Percentiles rank a stretch among this genome's conserved stretches.
These are phyloP conservation scores for Daldinia bambusicola DNA, from an alignment of 495 filamentous ascomycete species.

Conservation along the genomic window DNA sequence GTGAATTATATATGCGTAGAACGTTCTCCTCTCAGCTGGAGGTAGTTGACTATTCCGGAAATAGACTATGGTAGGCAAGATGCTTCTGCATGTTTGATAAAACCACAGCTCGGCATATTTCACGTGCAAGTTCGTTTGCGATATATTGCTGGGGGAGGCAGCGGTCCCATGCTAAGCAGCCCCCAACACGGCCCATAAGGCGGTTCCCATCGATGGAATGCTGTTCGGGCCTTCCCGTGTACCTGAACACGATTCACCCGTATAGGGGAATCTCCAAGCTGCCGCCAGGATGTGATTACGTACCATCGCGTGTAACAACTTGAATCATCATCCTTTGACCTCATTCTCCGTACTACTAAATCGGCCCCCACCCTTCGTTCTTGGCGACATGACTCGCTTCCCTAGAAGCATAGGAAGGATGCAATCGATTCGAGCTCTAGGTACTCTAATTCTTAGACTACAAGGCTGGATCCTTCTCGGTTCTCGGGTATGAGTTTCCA, in stretches of 20 bases:
- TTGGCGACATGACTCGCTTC: neutral
- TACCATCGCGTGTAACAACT: constrained; percentile 4
- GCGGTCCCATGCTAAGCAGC: neutral
- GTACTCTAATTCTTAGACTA: neutral
- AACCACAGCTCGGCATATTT: neutral
- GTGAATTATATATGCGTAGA: constrained; percentile 18
- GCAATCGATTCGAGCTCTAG: neutral
- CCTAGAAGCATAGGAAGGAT: neutral
- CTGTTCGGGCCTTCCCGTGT: neutral
- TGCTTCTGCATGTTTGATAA: neutral
- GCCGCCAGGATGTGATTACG: constrained; percentile 1
- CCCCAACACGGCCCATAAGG: neutral
- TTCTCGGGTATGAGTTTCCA: neutral
- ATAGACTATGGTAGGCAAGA: neutral
- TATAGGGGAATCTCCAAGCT: neutral
- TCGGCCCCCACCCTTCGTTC: neutral
- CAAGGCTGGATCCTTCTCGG: neutral
- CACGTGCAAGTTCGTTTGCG: neutral
- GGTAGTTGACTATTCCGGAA: neutral
- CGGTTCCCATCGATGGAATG: neutral
- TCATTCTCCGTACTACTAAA: neutral
- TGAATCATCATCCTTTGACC: constrained; percentile 1
- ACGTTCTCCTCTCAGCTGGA: neutral
- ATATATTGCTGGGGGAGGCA: neutral
- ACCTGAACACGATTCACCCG: too few species aligned